Conservation (phyloP, 176 grass and related monocot species). For the Bothriochloa decipiens region DNA sequence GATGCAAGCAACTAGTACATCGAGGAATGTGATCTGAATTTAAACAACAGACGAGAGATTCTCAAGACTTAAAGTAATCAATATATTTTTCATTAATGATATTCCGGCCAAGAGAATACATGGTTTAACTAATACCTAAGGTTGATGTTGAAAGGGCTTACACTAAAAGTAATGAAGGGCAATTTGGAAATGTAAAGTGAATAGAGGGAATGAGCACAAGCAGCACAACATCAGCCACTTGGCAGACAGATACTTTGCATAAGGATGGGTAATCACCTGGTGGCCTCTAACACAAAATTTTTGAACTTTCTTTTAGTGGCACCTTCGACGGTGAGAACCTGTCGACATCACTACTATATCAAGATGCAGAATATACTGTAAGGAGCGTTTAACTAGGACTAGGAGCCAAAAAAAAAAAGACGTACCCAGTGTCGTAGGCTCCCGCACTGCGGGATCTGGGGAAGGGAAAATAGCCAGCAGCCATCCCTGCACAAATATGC, state of each 20-base stretch:
- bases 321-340: conserved; percentile 68
- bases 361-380: conserved; percentile 37
- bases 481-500: too few species aligned
- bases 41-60: background rate
- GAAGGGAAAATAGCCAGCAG: too few species aligned
- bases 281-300: conserved; percentile 87
- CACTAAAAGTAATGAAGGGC: background rate
- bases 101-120: conserved; percentile 25
- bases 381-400: background rate
- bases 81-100: conserved; percentile 4
- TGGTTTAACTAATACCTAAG: background rate
- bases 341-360: conserved; percentile 42
- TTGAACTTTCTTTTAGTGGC: conserved; percentile 75
- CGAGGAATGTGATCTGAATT: background rate
- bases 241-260: background rate
- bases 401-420: too few species aligned
- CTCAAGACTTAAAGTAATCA: background rate
- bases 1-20: background rate
- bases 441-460: too few species aligned
- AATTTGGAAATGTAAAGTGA: conserved; percentile 8
- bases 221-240: background rate
- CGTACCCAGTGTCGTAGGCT: too few species aligned
- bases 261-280: conserved; percentile 52
- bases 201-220: background rate
- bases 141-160: background rate